A percentile compares a stretch with the other conserved stretches of the same genome.
Evolutionary conservation across 768 basidiomycete species (phyloP).

Genomic region (Boletus reticuloceps): DNA sequence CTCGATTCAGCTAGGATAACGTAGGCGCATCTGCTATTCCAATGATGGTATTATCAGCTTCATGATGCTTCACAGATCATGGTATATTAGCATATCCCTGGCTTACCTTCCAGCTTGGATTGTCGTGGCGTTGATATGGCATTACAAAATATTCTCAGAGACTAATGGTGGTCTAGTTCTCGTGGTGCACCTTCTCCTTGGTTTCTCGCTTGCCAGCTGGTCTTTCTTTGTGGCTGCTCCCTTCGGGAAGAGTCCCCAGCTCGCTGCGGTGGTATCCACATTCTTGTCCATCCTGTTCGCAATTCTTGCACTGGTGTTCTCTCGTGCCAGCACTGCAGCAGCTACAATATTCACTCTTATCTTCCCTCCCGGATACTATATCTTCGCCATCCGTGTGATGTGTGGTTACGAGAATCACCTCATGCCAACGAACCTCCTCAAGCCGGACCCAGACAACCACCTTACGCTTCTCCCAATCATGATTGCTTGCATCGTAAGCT

Average conservation of each 20-base stretch:
- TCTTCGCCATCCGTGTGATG: slow-evolving; percentile 67
- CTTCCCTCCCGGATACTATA: slow-evolving; percentile 75
- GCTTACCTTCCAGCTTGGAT: slow-evolving; percentile 80
- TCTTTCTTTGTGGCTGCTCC: slow-evolving; percentile 68
- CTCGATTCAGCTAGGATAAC: slow-evolving; percentile 65
- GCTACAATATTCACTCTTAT: slow-evolving; percentile 65
- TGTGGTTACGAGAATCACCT: slow-evolving; percentile 65
- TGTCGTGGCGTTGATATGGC: slow-evolving; percentile 62
- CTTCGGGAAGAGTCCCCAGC: slow-evolving; percentile 70
- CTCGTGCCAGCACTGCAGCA: slow-evolving; percentile 37
- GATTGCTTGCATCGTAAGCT: slow-evolving; percentile 60
- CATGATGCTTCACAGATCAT: slow-evolving; percentile 35
- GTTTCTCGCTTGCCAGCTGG: slow-evolving; percentile 66
- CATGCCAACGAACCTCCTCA: slow-evolving; percentile 50
- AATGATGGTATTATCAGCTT: not conserved
- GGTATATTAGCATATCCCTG: slow-evolving; percentile 66
- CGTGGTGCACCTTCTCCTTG: slow-evolving; percentile 62
- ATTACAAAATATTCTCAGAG: slow-evolving; percentile 58
- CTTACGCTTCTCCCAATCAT: slow-evolving; percentile 56
- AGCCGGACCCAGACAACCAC: slow-evolving; percentile 58
- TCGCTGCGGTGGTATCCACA: slow-evolving; percentile 65
- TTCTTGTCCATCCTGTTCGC: slow-evolving; percentile 66
- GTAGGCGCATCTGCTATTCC: slow-evolving; percentile 29
- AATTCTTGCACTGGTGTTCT: slow-evolving; percentile 59
- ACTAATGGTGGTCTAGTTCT: slow-evolving; percentile 62